A percentile compares a stretch with the other conserved stretches of the same genome.
phyloP scores from a whole-genome alignment of 805 yeast species.

The Yarrowia sp. region DNA sequence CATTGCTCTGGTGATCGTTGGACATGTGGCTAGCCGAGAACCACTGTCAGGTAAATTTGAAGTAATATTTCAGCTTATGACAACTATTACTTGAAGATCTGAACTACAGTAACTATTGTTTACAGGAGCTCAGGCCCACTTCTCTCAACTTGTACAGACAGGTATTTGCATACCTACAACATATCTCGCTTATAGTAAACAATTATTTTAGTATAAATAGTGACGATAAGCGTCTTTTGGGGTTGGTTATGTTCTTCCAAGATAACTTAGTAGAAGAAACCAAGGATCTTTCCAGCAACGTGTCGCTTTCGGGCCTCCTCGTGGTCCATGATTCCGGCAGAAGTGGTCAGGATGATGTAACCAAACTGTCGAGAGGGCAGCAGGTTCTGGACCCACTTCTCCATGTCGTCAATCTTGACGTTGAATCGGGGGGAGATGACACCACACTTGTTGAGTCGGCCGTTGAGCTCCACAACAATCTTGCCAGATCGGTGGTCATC shows the following conservation, averaged over 20 bases:
- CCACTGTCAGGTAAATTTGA: too few species aligned
- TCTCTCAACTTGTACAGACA: too few species aligned
- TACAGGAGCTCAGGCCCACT: too few species aligned
- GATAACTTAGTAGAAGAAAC: conserved; percentile 85
- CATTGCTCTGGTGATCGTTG: too few species aligned
- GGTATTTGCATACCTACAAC: too few species aligned
- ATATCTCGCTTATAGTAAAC: conserved; percentile 10
- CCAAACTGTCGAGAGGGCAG: conserved; percentile 99
- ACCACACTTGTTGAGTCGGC: conserved; percentile 98
- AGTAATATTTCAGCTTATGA: too few species aligned
- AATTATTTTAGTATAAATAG: conserved; percentile 16
- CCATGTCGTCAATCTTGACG: conserved; percentile 92
- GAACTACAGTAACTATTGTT: too few species aligned
- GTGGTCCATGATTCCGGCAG: conserved; percentile 99
- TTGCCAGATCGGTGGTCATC: conserved; percentile 99
- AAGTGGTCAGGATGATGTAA: conserved; percentile 95
- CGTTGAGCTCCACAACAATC: conserved; percentile 95
- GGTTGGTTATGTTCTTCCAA: neutral
- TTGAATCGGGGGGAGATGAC: conserved; percentile 98
- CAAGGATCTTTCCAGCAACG: conserved; percentile 98
- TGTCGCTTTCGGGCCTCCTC: conserved; percentile 99
- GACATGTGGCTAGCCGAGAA: too few species aligned
- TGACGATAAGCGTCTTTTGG: conserved; percentile 34
- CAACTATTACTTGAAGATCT: too few species aligned
- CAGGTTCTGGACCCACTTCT: conserved; percentile 98